Base-by-base conservation (phyloP, 768 basidiomycete genomes). In the Lyophyllum shimeji region DNA sequence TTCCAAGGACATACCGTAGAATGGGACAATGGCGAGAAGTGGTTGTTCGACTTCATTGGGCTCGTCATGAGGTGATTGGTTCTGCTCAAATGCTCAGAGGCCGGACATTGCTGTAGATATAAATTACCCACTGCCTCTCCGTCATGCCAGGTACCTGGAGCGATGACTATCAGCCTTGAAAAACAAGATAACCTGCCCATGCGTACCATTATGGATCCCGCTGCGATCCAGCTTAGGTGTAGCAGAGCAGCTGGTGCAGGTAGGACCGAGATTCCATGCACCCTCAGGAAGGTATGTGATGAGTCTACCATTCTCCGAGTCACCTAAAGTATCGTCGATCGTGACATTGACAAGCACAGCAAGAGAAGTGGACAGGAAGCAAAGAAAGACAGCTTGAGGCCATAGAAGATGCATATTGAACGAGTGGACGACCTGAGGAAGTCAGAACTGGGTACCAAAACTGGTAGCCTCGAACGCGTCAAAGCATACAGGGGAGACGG, bases 281-380 rank as follows among this genome's bases (percentile, higher is more conserved):
- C 60, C 60, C 6, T 55, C 40, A 18, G 76, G 75, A 20, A 61
- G 34, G 59, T 78, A 77, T 6, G 57, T 54, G 20, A 78, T 66
- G 8, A 50, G 57, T 17, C 52, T 58, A 24, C 74, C 68, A 37
- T 71, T 73, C 20, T 52, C 18, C 15, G 63, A 55, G 58, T 75
- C 69, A 33, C 71, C 69, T 24, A 61, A 58, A 34, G 68, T 68
- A 61, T 78, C 77, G 68, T 80, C 77, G 34, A 80, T 69, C 4
- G 77, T 78, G 27, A 73, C 60, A 54, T 79, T 78, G 56, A 60
- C 55, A 33, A 63, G 63, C 24, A 37, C 24, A 20, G 58, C 59
- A 47, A 57, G 51, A 20, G 46, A 57, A 13, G 49, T 42, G 18
- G 56, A 43, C 27, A 56, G n/a, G 50, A 62, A 42, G 45, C 23